Evolutionary conservation across 2,329 filamentous ascomycete species (phyloP).

Genomic region (Apiospora kogelbergensis): DNA sequence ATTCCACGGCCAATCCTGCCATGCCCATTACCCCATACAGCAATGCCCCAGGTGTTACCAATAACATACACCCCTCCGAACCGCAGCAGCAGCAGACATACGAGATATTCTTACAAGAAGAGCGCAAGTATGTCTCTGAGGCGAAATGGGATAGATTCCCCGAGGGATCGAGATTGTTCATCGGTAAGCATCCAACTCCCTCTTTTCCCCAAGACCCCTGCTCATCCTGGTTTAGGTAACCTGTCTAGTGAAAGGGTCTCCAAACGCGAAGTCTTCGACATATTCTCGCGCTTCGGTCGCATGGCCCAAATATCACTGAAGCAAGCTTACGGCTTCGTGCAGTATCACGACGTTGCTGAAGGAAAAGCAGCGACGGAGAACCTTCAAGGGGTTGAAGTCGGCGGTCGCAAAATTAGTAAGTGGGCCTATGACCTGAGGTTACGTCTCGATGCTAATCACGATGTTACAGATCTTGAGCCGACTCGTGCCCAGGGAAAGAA

Average conservation of each 20-base stretch:
- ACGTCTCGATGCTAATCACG: neutral
- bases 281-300: slow-evolving; percentile 82
- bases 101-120: slow-evolving; percentile 71
- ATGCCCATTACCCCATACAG: slow-evolving; percentile 17
- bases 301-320: slow-evolving; percentile 96
- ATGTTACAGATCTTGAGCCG: slow-evolving; percentile 73
- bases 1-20: slow-evolving; percentile 26
- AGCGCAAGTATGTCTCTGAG: slow-evolving; percentile 73
- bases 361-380: slow-evolving; percentile 73
- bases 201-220: too few species aligned
- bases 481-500: slow-evolving; percentile 85
- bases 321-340: slow-evolving; percentile 94
- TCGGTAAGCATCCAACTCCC: slow-evolving; percentile 56
- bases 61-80: slow-evolving; percentile 14
- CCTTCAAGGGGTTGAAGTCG: slow-evolving; percentile 78
- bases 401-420: slow-evolving; percentile 93
- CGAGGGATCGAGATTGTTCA: slow-evolving; percentile 74
- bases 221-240: slow-evolving; percentile 62
- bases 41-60: slow-evolving; percentile 14
- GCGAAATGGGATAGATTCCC: slow-evolving; percentile 82
- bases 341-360: slow-evolving; percentile 77
- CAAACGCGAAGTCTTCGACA: slow-evolving; percentile 89
- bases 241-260: slow-evolving; percentile 90
- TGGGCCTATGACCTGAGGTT: slow-evolving; percentile 32
- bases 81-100: slow-evolving; percentile 50